Base-by-base conservation (phyloP, 2,329 filamentous ascomycete genomes). In the Epichloe gansuensis region DNA sequence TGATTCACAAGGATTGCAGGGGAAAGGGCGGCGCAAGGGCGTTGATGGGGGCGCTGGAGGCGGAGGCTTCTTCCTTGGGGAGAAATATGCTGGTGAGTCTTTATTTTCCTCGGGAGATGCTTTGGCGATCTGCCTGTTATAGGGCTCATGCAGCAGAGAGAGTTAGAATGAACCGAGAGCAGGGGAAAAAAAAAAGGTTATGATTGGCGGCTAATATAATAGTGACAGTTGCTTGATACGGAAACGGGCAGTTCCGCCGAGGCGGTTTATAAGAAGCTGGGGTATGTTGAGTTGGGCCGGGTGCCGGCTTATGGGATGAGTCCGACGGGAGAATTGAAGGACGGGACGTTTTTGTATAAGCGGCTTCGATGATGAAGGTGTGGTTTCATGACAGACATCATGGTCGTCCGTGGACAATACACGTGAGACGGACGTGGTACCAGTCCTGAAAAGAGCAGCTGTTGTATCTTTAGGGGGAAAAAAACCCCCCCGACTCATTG, bases 331-430 rank as follows among this genome's bases (percentile, higher is more conserved):
- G 71, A 70, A 44, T 62, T 76, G 51, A 73, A 71, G 56, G 74
- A 74, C 55, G 74, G 73, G 50, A 71, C 74, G 0, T 78, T 81
- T 57, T 79, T 81, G 58, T 83, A 81, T 63, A 82, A 82, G 64
- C 71, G 78, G 53, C 65, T 83, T 38, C 53, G 56, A 44, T 51
- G 49, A 52, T 39, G 47, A 49, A 4, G 13, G 34, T 17, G 31
- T 5, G 21, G 15, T 34, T n/a, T n/a, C 38, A 8, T 8, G 38
- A 15, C 27, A 31, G 27, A 31, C 8, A 31, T 31, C 27, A 31
- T 31, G 27, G 27, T 31, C 27, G 27, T 31, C 27, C 27, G 9
- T 31, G 27, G 27, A 31, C 27, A 31, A 31, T 3, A 31, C 27
- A 31, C 9, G 27, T 31, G 9, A 31, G 27, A 31, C 27, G 27